phyloP scores from a whole-genome alignment of 2,329 filamentous ascomycete species.

The Cladosporium austrohemisphaericum region DNA sequence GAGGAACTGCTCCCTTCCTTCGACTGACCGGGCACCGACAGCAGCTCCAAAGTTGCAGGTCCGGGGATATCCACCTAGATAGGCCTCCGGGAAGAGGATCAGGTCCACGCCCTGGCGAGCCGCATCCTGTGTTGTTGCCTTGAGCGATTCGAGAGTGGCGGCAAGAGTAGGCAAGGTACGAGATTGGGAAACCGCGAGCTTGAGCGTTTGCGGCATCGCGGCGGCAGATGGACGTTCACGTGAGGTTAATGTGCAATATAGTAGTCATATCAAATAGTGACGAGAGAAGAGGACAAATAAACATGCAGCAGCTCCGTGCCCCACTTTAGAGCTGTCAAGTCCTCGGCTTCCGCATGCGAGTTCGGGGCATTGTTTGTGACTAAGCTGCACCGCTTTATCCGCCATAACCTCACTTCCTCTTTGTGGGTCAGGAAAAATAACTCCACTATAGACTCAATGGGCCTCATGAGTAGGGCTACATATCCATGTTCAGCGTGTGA shows the following conservation, averaged over 20 bases:
- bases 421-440: neutral
- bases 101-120: conserved; percentile 60
- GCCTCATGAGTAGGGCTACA: no score
- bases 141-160: conserved; percentile 64
- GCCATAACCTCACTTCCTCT: conserved; percentile 7
- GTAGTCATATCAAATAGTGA: neutral
- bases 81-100: conserved; percentile 87
- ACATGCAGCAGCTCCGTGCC: neutral
- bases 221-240: neutral
- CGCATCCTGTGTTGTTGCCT: conserved; percentile 61
- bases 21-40: conserved; percentile 64
- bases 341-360: no score
- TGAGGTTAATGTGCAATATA: conserved; percentile 4
- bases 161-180: conserved; percentile 46
- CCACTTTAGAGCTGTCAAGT: conserved; percentile 6
- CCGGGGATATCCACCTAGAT: conserved; percentile 85
- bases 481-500: no score
- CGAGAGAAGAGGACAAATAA: neutral
- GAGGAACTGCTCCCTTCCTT: conserved; percentile 77
- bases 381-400: conserved; percentile 4
- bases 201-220: conserved; percentile 36
- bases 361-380: neutral
- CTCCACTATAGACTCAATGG: no score
- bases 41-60: conserved; percentile 72
- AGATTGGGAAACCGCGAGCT: conserved; percentile 48